Conservation (phyloP, 2,329 filamentous ascomycete genomes). For the Aureobasidium musti region DNA sequence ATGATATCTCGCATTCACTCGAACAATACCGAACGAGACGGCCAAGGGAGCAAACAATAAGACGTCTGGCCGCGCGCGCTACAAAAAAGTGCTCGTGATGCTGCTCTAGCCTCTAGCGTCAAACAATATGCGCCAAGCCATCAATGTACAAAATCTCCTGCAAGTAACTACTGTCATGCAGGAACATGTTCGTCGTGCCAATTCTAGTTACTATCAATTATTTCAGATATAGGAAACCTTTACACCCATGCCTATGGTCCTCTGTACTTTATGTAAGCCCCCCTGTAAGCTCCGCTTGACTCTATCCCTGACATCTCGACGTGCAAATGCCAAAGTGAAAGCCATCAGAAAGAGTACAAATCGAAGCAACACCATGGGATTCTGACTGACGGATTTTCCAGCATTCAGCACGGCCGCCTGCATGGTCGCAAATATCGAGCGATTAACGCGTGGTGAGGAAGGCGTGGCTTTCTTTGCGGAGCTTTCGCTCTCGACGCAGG, state of each 20-base stretch:
- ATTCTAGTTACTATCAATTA: not conserved
- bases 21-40: not conserved
- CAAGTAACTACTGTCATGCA: not conserved
- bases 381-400: constrained; percentile 54
- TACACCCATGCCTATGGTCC: constrained; percentile 91
- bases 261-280: constrained; percentile 77
- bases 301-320: constrained; percentile 72
- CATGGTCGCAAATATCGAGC: constrained; percentile 49
- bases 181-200: not conserved
- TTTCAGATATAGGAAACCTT: constrained; percentile 91
- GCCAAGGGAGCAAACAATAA: not conserved
- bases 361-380: constrained; percentile 58
- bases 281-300: constrained; percentile 67
- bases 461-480: constrained; percentile 24
- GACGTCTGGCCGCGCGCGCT: not conserved
- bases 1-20: constrained; percentile 38
- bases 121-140: constrained; percentile 22
- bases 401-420: constrained; percentile 55
- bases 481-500: constrained; percentile 41
- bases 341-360: constrained; percentile 78
- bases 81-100: constrained; percentile 25
- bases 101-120: constrained; percentile 26
- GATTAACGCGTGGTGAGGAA: constrained; percentile 44
- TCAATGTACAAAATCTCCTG: constrained; percentile 4
- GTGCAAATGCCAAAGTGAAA: constrained; percentile 73